Conservation (phyloP, 2,329 filamentous ascomycete genomes). For the Amesomyces nigricolor region DNA sequence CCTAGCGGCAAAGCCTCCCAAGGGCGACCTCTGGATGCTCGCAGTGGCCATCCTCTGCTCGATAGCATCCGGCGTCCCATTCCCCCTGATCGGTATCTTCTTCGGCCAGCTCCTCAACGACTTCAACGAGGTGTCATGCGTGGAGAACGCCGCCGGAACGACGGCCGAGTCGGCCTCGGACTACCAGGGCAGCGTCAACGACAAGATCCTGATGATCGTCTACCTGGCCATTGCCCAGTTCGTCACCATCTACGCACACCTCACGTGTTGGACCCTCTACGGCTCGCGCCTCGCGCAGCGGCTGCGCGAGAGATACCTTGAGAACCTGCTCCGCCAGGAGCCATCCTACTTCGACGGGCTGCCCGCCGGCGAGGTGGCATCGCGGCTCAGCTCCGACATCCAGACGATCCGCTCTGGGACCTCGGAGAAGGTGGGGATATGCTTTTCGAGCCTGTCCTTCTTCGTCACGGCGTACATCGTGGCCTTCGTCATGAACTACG, state of each 20-base stretch:
- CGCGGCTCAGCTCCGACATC: constrained; percentile 61
- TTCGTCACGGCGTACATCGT: constrained; percentile 64
- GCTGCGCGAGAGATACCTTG: constrained; percentile 56
- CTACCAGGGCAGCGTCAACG: constrained; percentile 22
- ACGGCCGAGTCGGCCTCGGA: background rate
- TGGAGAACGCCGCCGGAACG: constrained; percentile 16
- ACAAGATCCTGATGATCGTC: constrained; percentile 51
- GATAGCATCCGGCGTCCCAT: constrained; percentile 39
- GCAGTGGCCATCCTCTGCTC: constrained; percentile 17
- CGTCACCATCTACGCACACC: constrained; percentile 57
- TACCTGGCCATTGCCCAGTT: constrained; percentile 62
- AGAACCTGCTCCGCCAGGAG: constrained; percentile 55
- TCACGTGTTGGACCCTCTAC: constrained; percentile 58
- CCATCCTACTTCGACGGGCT: constrained; percentile 59
- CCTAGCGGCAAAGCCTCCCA: constrained; percentile 19
- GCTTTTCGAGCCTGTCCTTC: constrained; percentile 57
- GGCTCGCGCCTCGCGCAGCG: constrained; percentile 59
- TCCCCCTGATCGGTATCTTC: constrained; percentile 50
- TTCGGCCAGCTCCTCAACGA: constrained; percentile 50
- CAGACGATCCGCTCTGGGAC: constrained; percentile 63
- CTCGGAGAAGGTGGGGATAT: constrained; percentile 65
- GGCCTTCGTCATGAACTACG: constrained; percentile 59
- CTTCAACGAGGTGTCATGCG: constrained; percentile 44
- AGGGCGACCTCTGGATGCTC: constrained; percentile 18
- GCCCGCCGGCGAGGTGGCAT: constrained; percentile 57